Evolutionary conservation across 352 stramenopile species (phyloP), one percentile per base, ranked within the genome.

Genomic region (Blastocystis sp.): DNA sequence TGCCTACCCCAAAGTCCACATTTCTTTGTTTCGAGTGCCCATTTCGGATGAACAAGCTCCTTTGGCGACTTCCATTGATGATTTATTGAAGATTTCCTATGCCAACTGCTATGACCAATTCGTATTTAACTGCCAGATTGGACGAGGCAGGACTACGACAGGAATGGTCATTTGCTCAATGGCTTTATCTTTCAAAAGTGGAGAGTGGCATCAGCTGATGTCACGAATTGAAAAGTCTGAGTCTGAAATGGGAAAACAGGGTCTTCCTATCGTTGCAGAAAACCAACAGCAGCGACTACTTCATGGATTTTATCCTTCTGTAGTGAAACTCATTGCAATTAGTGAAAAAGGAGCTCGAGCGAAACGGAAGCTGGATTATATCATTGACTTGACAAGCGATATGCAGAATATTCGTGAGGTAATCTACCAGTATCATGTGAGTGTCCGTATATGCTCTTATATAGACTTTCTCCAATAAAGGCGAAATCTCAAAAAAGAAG

Each of bases 111-210:
- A 84, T 6, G 73, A 84, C 26, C 8, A 84, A 8, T 84, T 84
- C 56, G 47, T 96, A 53, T 96, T 94, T 90, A 96, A 96, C 70
- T 96, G 94, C 68, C 94, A 96, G 90, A 96, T 96, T 93, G 94
- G 94, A 2, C 92, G 94, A 23, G 94, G 94, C 4, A 91, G 94
- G 20, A 96, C 94, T 20, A 96, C 94, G 0, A 96, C 93, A 0
- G 94, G 94, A n/a, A 90, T 96, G 3, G 93, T 96, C 11, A 95
- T 94, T 77, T 93, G 93, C 1, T 95, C 94, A 79, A 95, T 95
- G 93, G 91, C 53, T n/a, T 55, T 84, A 13, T 56, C 73, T 20
- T 84, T 84, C 55, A 84, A 84, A 45, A 11, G 47, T 20, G 73
- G 73, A 41, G 47, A 84, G 18, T 84, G 73, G 73, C 73, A 84